Base-by-base conservation (phyloP, 371 early-diverging fungal species). In the Capillidium heterosporum region DNA sequence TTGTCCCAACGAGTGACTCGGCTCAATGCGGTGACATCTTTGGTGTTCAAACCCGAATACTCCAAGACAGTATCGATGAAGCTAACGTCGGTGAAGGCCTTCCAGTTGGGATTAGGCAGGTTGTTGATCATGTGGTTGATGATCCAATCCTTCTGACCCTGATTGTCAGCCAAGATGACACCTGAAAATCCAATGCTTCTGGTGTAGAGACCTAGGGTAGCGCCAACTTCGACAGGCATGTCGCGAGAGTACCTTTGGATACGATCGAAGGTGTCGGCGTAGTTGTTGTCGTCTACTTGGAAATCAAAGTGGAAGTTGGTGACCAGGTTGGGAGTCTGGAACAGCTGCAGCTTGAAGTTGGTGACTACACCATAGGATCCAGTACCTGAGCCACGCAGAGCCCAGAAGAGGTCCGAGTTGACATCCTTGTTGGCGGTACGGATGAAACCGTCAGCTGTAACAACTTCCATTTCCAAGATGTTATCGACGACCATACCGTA, bases 331-430 rank as follows among this genome's bases (percentile, higher is more conserved):
- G 64, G 59, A n/a, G 65, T 59, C 55, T 67, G 60, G 56, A 62
- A 56, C 26, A 63, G 59, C 27, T 56, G 39, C 39, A 67, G 31
- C 2, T 63, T 60, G 51, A 67, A 67, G 11, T 60, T 55, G 21
- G 73, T 74, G 17, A 70, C 63, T 24, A 72, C 59, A 11, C 69
- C 72, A 58, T 48, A 70, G 3, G 57, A 52, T 2, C 67, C 70
- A 29, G 67, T 65, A 42, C 70, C 70, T 17, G 67, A 72, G 13
- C 70, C 72, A 24, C 70, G 55, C 19, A 70, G 17, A 1, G 70
- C 72, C 65, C 65, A 72, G 35, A 65, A 72, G 40, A 72, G 41
- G 56, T 72, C 70, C 17, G 48, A n/a, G 59, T 71, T 56, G 27
- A 51, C 13, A 11, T 1, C 40, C 5, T 28, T 31, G 52, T 50